Percentiles rank a stretch among this genome's conserved stretches.
Conservation (phyloP, 805 yeast genomes). For the Nakazawaea laoshanensis region DNA sequence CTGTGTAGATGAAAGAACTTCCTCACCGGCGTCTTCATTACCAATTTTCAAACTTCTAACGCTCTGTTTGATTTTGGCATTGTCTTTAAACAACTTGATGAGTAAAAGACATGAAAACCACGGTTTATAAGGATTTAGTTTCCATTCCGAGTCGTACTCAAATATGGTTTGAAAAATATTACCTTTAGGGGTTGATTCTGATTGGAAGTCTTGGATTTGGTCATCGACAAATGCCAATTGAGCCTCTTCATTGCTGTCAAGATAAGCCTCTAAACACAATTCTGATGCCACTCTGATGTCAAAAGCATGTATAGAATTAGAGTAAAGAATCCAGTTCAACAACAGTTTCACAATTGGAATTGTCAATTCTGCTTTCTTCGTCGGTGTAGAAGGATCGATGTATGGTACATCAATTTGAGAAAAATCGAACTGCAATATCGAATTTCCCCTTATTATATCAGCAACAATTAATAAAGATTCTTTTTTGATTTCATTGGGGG, state of each 20-base stretch:
- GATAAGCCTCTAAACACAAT: slow-evolving; percentile 57
- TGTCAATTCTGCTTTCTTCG: slow-evolving; percentile 17
- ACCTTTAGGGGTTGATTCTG: slow-evolving; percentile 27
- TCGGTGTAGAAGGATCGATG: slow-evolving; percentile 54
- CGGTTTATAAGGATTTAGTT: slow-evolving; percentile 75
- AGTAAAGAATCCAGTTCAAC: slow-evolving; percentile 72
- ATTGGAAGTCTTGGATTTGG: slow-evolving; percentile 42
- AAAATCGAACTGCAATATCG: slow-evolving; percentile 60
- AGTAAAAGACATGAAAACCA: slow-evolving; percentile 78
- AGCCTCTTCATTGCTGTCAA: slow-evolving; percentile 54
- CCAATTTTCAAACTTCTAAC: slow-evolving; percentile 51
- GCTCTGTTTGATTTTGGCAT: slow-evolving; percentile 36
- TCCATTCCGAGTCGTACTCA: slow-evolving; percentile 65
- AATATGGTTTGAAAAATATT: slow-evolving; percentile 66
- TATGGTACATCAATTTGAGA: slow-evolving; percentile 87
- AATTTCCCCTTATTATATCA: slow-evolving; percentile 62
- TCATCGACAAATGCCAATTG: slow-evolving; percentile 55
- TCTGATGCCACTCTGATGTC: slow-evolving; percentile 73
- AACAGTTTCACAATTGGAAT: slow-evolving; percentile 71
- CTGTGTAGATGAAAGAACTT: slow-evolving; percentile 59
- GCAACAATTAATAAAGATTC: slow-evolving; percentile 68
- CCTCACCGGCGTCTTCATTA: slow-evolving; percentile 54
- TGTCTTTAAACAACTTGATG: slow-evolving; percentile 51
- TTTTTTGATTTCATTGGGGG: slow-evolving; percentile 61
- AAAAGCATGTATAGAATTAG: slow-evolving; percentile 78